phyloP scores from a whole-genome alignment of 371 early-diverging fungal genomes.

The Funneliformis caledonium region DNA sequence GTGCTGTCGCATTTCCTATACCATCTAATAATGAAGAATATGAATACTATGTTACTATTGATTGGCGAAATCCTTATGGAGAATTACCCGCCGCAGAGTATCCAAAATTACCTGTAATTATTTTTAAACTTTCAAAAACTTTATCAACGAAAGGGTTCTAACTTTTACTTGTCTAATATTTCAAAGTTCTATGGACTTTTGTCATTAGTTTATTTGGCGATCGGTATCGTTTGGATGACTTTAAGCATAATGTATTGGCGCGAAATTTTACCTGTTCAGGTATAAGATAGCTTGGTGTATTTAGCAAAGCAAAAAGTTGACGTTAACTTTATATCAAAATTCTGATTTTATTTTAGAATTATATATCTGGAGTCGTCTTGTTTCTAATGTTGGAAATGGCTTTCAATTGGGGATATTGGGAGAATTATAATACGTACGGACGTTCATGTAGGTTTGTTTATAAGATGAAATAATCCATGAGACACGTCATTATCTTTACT shows the following conservation, averaged over 20 bases:
- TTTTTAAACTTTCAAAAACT: background rate
- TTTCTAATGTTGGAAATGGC: slow-evolving; percentile 91
- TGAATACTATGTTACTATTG: slow-evolving; percentile 63
- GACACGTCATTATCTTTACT: too few species aligned
- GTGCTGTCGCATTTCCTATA: slow-evolving; percentile 53
- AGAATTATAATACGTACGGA: slow-evolving; percentile 74
- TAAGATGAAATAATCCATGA: background rate
- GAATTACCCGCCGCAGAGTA: slow-evolving; percentile 83
- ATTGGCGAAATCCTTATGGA: slow-evolving; percentile 83
- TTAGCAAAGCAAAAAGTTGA: background rate
- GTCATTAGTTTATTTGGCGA: slow-evolving; percentile 69
- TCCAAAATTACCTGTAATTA: slow-evolving; percentile 77
- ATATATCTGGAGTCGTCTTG: slow-evolving; percentile 80
- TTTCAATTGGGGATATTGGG: slow-evolving; percentile 86
- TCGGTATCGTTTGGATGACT: slow-evolving; percentile 78
- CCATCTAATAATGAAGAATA: slow-evolving; percentile 20
- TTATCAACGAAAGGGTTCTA: background rate
- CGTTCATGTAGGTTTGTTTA: slow-evolving; percentile 50
- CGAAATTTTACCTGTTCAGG: slow-evolving; percentile 86
- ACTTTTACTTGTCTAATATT: background rate
- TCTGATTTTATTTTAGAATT: slow-evolving; percentile 58
- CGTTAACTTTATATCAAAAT: background rate
- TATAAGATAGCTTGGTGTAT: slow-evolving; percentile 37
- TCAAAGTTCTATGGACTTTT: slow-evolving; percentile 69
- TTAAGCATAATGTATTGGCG: slow-evolving; percentile 79